These are phyloP conservation scores for Dioscorea cayenensis DNA, from an alignment of 116 monocot genomes.

Conservation along the genomic window DNA sequence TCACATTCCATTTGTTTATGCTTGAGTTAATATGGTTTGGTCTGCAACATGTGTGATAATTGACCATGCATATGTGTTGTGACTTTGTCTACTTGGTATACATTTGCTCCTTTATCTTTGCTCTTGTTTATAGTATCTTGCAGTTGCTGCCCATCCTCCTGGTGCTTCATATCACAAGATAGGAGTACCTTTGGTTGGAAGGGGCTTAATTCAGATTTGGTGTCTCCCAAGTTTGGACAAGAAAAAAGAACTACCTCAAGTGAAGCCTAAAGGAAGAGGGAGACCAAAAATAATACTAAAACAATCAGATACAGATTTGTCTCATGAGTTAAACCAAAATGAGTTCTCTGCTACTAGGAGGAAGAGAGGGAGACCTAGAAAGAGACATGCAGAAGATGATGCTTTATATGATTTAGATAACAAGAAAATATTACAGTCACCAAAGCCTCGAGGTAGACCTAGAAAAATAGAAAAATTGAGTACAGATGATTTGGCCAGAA, in stretches of 20 bases:
- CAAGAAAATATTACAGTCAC: neutral
- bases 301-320: neutral
- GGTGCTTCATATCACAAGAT: constrained; percentile 77
- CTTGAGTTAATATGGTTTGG: no score
- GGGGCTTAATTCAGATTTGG: constrained; percentile 92
- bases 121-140: constrained; percentile 67
- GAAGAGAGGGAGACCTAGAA: constrained; percentile 8
- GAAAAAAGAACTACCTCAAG: constrained; percentile 11
- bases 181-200: constrained; percentile 59
- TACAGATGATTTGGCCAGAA: neutral
- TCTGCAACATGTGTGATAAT: no score
- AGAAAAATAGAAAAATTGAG: constrained; percentile 6
- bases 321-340: constrained; percentile 1
- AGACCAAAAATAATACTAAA: constrained; percentile 5
- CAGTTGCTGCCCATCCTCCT: constrained; percentile 82
- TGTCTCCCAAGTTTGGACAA: constrained; percentile 40
- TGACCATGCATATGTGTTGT: no score
- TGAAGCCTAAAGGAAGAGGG: neutral
- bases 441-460: constrained; percentile 16
- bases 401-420: neutral
- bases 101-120: neutral
- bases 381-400: constrained; percentile 1
- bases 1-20: no score
- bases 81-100: no score
- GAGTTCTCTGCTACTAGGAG: constrained; percentile 1